Base-by-base conservation (phyloP, 2,329 filamentous ascomycete genomes). In the Xylaria sp. region DNA sequence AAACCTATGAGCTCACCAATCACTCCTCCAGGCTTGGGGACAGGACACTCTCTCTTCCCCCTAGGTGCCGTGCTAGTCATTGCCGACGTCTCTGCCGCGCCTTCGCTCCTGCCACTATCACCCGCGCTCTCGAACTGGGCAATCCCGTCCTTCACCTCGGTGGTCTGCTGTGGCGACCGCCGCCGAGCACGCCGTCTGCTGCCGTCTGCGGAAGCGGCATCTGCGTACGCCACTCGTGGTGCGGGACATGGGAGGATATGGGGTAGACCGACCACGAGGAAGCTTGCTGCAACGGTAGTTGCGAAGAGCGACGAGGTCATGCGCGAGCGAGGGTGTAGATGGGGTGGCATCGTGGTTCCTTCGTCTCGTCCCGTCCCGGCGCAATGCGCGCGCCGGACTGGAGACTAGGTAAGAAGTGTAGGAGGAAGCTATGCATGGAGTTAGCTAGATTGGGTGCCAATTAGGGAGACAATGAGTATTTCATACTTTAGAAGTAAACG, bases 221-320 rank as follows among this genome's bases (percentile, higher is more conserved):
- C 94, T 74, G 93, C 91, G 74, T 91, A 91, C 39, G 90, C 88
- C 36, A 88, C 84, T 72, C 92, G 87, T 2, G 93, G 93, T 53
- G 93, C 93, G 1, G 96, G 96, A 78, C 96, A 99, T 1, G 96
- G 96, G 20, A 99, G 87, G 34, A 97, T 78, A 79, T 99, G 96
- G 25, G 96, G 96, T 52, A 97, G 85, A 34, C 89, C 93, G 61
- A 99, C 96, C 70, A 99, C 94, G 71, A 97, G 87, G 80, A 99
- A 97, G 74, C 92, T 96, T 36, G 94, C 90, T 70, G 93, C 86
- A 63, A 98, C 87, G 0, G 95, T 98, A n/a, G 92, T 93, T 59
- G 93, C 94, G 83, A 99, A 99, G 68, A 99, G 90, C 53, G 94
- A 96, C 65, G 92, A 94, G 75, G 96, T 99, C 83, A 93, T 93